Base-by-base conservation (phyloP, 1,284 basidiomycete genomes). In the Trametes sp. region DNA sequence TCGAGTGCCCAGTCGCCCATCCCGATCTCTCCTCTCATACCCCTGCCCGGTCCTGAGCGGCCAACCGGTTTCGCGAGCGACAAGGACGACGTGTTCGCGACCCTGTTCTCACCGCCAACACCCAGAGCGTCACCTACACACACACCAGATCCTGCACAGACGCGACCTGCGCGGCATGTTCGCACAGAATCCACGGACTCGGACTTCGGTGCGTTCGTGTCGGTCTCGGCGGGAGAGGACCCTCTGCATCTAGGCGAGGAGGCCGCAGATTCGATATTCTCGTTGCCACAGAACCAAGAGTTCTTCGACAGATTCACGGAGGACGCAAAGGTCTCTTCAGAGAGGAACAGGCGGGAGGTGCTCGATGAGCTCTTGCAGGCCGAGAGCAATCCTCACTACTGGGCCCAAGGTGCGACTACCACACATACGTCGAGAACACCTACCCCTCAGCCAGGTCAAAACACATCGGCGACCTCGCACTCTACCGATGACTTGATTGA, bases 131-230 rank as follows among this genome's bases (percentile, higher is more conserved):
- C 79, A 0, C 81, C 80, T 2, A 36, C 69, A 9, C 62, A 64
- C 8, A 54, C 69, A 0, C 53, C 72, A 13, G 51, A 65, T 28
- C 51, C 64, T 11, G 16, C 52, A 5, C 36, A 44, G n/a, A 46
- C 35, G 31, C 63, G 45, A 7, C 52, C 60, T 8, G 29, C 41
- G 33, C 49, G 62, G 33, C 66, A 67, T 45, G 54, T 28, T 10
- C 66, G 66, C n/a, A 57, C 51, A 53, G 59, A 71, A 67, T 60
- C 64, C 55, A 42, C 67, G 52, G 28, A 66, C 51, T 83, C 84
- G 1, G 89, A 90, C 16, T 89, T 90, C 73, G 88, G 89, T 19
- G 78, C 86, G 0, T 90, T 91, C 62, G 85, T 91, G 4, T 87
- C 86, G 6, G 88, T 90, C 2, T 77, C 86, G 0, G 77, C 84